Conservation (phyloP, 805 yeast species). For the Brettanomyces sp. region DNA sequence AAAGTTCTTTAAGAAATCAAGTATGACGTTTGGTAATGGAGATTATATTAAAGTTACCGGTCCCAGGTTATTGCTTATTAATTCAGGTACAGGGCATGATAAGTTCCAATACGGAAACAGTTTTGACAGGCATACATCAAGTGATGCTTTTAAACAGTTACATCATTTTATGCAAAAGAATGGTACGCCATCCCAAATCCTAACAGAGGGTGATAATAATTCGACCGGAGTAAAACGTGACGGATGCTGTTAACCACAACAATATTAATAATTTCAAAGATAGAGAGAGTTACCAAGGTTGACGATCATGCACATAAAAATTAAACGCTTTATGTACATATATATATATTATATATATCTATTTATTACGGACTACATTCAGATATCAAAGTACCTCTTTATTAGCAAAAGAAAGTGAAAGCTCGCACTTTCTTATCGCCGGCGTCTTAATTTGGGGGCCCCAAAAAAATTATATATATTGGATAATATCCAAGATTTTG, state of each 20-base stretch:
- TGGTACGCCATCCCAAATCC: constrained; percentile 13
- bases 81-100: constrained; percentile 30
- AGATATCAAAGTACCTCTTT: too few species aligned
- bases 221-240: constrained; percentile 19
- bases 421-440: too few species aligned
- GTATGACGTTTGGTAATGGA: constrained; percentile 26
- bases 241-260: constrained; percentile 32
- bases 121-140: background rate
- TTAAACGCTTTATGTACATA: too few species aligned
- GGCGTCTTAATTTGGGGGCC: too few species aligned
- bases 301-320: too few species aligned
- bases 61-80: constrained; percentile 42
- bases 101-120: constrained; percentile 8
- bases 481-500: too few species aligned
- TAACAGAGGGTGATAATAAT: constrained; percentile 30
- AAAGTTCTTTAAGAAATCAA: constrained; percentile 4
- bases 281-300: constrained; percentile 12
- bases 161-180: constrained; percentile 13
- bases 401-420: too few species aligned
- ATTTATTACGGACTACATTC: too few species aligned
- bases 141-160: constrained; percentile 10
- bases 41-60: constrained; percentile 44
- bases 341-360: too few species aligned
- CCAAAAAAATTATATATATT: too few species aligned
- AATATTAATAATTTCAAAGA: constrained; percentile 34